Base-by-base conservation (phyloP, 2,329 filamentous ascomycete species). In the Colletotrichum tofieldiae region DNA sequence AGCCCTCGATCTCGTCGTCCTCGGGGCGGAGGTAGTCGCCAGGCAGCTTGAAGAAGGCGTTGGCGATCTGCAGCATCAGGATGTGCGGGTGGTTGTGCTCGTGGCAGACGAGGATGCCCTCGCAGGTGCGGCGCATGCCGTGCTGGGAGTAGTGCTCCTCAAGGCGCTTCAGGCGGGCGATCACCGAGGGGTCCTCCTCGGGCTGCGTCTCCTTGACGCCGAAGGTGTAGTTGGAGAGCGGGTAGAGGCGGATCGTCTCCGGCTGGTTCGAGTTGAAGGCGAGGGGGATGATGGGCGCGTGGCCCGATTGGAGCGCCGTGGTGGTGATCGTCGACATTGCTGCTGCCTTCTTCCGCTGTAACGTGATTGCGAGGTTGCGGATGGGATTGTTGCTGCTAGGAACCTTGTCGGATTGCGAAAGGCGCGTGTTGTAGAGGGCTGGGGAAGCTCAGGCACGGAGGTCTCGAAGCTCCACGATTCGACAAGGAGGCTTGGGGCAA, bases 21-120 rank as follows among this genome's bases (percentile, higher is more conserved):
- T 94, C 93, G 54, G 93, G 93, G 66, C 92, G 90, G 55, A 99
- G 90, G 82, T 98, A 99, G 84, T 98, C 96, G 71, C 96, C 96
- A 0, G 96, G 96, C 82, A 99, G 90, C 86, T 99, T 99, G 87
- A 99, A 99, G 86, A 99, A 99, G 32, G 96, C 96, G 82, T 99
- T 99, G 65, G 96, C 96, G 79, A 99, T 99, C 87, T 99, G 96
- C 75, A 99, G 89, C 96, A 99, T 98, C 76, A 99, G 87, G 75
- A 99, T 97, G 83, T 99, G 96, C 18, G 96, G 96, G 83, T 98
- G 96, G 85, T 98, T 98, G 87, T 98, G 96, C 84, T 99, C 96
- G 82, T 99, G 96, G 85, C 96, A 99, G 77, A 99, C 94, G 59
- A 99, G 89, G 77, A 99, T 94, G 78, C 95, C 96, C 85, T 99